Conservation (phyloP, 192 early-diverging fungal species). For the Paraglomus brasilianum region DNA sequence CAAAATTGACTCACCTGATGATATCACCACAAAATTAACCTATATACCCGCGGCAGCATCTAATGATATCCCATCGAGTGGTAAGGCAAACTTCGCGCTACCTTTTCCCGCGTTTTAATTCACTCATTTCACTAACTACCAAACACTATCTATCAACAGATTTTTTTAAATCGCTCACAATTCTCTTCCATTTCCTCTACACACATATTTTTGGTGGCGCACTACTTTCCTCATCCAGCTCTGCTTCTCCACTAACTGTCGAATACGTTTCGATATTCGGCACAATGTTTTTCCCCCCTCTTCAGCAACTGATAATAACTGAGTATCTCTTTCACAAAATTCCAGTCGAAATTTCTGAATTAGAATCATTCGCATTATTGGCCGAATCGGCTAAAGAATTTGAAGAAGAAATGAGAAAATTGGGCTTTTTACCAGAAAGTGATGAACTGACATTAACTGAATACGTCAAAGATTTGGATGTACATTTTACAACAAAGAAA, state of each 20-base stretch:
- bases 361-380: conserved; percentile 34
- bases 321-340: conserved; percentile 34
- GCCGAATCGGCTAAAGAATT: conserved; percentile 31
- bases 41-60: no score
- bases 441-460: conserved; percentile 28
- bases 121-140: no score
- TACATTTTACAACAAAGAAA: conserved; percentile 48
- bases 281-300: conserved; percentile 17
- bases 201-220: conserved; percentile 25
- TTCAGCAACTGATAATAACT: conserved; percentile 33
- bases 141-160: no score
- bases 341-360: conserved; percentile 33
- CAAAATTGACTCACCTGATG: conserved; percentile 12
- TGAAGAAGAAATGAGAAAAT: conserved; percentile 40
- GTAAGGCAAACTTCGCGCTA: no score
- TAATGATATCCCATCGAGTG: no score
- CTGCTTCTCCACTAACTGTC: conserved; percentile 9
- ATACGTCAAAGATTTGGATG: conserved; percentile 51
- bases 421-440: conserved; percentile 30
- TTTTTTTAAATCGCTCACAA: conserved; percentile 3
- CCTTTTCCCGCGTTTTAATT: no score
- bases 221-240: neutral
- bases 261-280: conserved; percentile 24
- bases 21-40: neutral
- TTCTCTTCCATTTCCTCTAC: conserved; percentile 26